Evolutionary conservation across 192 early-diverging fungal genomes (phyloP), one percentile per base, ranked within the genome.

Genomic region (Gaertneriomyces semiglobifer): DNA sequence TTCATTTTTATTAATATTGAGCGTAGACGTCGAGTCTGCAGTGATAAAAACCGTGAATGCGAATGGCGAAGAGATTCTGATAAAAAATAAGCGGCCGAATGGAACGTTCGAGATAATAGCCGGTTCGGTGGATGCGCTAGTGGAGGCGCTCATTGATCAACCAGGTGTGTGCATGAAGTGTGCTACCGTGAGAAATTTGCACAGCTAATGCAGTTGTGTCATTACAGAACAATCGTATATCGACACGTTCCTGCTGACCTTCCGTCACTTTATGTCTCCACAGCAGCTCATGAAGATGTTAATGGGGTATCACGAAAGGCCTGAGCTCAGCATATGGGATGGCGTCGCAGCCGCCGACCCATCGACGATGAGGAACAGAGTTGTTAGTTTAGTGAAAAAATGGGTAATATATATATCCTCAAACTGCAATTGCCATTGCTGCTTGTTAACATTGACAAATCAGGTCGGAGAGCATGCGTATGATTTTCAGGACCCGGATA

Each of bases 301-400:
- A 44, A 52, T 25, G 1, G 58, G 19, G 33, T 33, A 19, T n/a
- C 66, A 39, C 38, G 33, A 40, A 42, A 7, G 16, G 43, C 44
- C 56, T 33, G 9, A 57, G 62, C 25, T 52, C 12, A 51, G 61
- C 43, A 44, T 18, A 41, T 41, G 12, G 59, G 8, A 42, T 44
- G 50, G 16, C n/a, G 18, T 8, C 19, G 42, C 9, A 38, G 20
- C 5, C 14, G 10, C 19, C 12, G 18, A 11, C 7, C 51, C 52
- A 4, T 45, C 51, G 20, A 71, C 4, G 18, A 58, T 71, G 68
- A 68, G 6, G 66, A 66, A 58, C 44, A 51, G 59, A 48, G 61
- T 73, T 9, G 73, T 74, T 20, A 65, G 65, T n/a, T 45, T 75
- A 12, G 54, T 75, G 9, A 75, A 75, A 53, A 62, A 62, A 75